These are phyloP conservation scores for Carex parvula DNA, from an alignment of 176 grass and related monocot genomes.

Conservation along the genomic window DNA sequence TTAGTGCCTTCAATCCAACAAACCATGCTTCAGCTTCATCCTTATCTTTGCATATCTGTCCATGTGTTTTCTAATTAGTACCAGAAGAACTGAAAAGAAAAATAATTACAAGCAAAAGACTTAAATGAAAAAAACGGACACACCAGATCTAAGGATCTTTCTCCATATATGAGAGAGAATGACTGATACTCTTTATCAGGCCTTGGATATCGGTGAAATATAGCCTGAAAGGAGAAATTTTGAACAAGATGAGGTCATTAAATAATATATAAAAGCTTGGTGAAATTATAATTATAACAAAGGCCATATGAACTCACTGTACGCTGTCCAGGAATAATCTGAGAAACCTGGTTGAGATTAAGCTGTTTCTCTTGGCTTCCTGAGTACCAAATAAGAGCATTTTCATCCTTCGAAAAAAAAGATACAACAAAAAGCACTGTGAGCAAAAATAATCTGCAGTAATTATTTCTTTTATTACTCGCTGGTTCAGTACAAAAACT, in stretches of 20 bases:
- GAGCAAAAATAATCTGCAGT: constrained; percentile 4
- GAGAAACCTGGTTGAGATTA: constrained; percentile 62
- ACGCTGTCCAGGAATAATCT: constrained; percentile 71
- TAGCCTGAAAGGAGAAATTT: constrained; percentile 45
- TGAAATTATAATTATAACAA: constrained; percentile 2
- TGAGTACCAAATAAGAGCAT: constrained; percentile 61
- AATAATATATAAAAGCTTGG: background rate
- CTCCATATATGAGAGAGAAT: constrained; percentile 74
- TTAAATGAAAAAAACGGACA: constrained; percentile 25
- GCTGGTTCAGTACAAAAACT: background rate
- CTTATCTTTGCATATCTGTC: constrained; percentile 86
- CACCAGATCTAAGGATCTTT: constrained; percentile 81
- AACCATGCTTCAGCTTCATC: constrained; percentile 76
- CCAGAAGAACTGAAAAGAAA: constrained; percentile 11
- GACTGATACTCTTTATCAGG: constrained; percentile 88
- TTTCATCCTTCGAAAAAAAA: constrained; percentile 50
- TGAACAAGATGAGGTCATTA: background rate
- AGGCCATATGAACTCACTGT: constrained; percentile 43
- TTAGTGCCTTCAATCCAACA: constrained; percentile 63
- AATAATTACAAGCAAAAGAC: background rate
- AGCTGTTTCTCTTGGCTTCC: constrained; percentile 61
- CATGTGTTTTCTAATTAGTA: constrained; percentile 26
- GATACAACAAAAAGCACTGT: background rate
- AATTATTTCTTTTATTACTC: background rate
- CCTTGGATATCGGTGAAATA: constrained; percentile 65